These are phyloP conservation scores for Fraxinus anomala DNA, from an alignment of 257 asterid genomes.

Conservation along the genomic window DNA sequence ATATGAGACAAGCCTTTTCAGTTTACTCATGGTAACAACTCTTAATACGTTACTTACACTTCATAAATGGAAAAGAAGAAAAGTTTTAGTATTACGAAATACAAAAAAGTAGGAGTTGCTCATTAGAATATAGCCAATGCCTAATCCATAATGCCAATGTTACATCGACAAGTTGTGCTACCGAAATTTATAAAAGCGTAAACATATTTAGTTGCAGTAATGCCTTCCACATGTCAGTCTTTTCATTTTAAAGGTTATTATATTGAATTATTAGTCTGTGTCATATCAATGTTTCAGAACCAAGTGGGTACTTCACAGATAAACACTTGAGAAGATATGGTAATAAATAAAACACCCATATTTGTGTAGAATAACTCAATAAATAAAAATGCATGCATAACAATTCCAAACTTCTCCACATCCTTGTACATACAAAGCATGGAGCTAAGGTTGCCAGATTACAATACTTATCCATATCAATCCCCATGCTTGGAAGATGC, in stretches of 20 bases:
- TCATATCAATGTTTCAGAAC: not conserved
- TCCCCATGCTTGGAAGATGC: not conserved
- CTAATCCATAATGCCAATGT: not conserved
- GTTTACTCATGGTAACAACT: not conserved
- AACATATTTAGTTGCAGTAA: not conserved
- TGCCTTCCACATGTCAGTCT: not conserved
- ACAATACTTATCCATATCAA: conserved; percentile 5
- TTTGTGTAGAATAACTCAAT: no score
- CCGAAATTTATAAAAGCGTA: not conserved
- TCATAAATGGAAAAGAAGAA: not conserved
- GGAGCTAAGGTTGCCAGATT: not conserved
- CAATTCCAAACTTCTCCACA: not conserved
- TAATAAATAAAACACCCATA: not conserved
- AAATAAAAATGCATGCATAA: not conserved
- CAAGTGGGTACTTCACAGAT: not conserved
- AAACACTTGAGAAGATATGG: not conserved
- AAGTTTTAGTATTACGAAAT: not conserved
- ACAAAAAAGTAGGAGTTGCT: no score
- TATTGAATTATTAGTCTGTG: not conserved
- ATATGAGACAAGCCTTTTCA: not conserved
- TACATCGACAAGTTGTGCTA: not conserved
- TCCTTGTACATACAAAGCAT: conserved; percentile 1
- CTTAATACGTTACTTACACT: not conserved
- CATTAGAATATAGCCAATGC: not conserved
- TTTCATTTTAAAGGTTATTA: not conserved